These are phyloP conservation scores for Chytriomyces hyalinus DNA, from an alignment of 192 early-diverging fungal species.

Conservation along the genomic window DNA sequence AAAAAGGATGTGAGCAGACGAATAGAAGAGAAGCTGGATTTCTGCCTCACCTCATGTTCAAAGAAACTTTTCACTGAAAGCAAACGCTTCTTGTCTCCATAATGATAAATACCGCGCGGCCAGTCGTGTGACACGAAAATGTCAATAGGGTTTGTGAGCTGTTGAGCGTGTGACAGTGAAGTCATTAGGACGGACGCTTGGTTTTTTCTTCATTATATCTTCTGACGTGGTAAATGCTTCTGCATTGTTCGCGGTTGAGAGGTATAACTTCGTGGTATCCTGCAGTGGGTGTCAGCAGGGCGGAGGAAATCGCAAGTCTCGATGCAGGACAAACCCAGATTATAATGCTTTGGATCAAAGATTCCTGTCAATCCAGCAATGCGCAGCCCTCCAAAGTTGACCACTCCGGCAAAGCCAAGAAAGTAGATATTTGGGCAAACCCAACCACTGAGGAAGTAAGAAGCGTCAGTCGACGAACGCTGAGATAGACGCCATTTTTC, in stretches of 20 bases:
- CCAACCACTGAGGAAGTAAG: constrained; percentile 91
- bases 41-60: constrained; percentile 62
- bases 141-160: constrained; percentile 77
- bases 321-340: background rate
- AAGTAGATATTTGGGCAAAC: constrained; percentile 93
- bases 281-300: background rate
- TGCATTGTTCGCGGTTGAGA: constrained; percentile 64
- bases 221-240: constrained; percentile 86
- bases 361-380: constrained; percentile 96
- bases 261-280: constrained; percentile 83
- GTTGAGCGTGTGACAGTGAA: constrained; percentile 34
- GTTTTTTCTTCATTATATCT: constrained; percentile 69
- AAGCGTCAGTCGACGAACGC: background rate
- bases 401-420: constrained; percentile 82
- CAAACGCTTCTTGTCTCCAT: constrained; percentile 72
- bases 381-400: constrained; percentile 86
- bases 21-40: no score
- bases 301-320: background rate
- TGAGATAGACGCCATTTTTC: constrained; percentile 2
- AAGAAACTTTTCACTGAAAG: constrained; percentile 78
- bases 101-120: constrained; percentile 83
- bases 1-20: constrained; percentile 1
- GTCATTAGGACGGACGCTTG: background rate
- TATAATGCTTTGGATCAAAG: constrained; percentile 63
- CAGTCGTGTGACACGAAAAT: constrained; percentile 96